phyloP scores from a whole-genome alignment of 2,329 filamentous ascomycete genomes.

The Ceratocystis cacaofunesta region DNA sequence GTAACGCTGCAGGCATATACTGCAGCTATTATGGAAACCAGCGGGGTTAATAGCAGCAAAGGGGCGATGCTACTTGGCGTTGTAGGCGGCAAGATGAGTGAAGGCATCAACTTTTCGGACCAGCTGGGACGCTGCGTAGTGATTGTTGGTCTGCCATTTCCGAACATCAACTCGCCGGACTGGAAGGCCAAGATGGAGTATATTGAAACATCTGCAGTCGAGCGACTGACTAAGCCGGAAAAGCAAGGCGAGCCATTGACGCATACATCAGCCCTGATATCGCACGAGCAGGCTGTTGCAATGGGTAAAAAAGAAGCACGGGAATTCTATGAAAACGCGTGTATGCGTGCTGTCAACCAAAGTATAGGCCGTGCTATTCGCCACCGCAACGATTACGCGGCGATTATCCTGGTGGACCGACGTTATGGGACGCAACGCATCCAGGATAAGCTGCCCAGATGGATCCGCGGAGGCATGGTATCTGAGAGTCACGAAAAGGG shows the following conservation, averaged over 20 bases:
- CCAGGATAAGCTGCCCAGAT: conserved; percentile 64
- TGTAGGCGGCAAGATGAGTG: conserved; percentile 85
- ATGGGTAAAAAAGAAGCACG: conserved; percentile 44
- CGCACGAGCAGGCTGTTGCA: conserved; percentile 20
- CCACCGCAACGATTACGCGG: conserved; percentile 76
- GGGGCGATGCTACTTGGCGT: conserved; percentile 80
- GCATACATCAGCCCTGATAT: not conserved
- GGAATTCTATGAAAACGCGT: conserved; percentile 85
- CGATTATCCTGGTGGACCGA: conserved; percentile 71
- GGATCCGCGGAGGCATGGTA: conserved; percentile 64
- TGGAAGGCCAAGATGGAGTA: conserved; percentile 90
- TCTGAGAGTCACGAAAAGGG: conserved; percentile 33
- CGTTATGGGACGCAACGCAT: conserved; percentile 65
- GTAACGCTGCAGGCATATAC: conserved; percentile 61
- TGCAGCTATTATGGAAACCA: conserved; percentile 39
- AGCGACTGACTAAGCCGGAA: conserved; percentile 13
- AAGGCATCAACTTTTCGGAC: conserved; percentile 97
- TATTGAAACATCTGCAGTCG: conserved; percentile 41
- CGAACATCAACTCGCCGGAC: conserved; percentile 75
- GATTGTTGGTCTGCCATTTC: conserved; percentile 85
- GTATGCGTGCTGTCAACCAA: conserved; percentile 95
- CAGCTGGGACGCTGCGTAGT: conserved; percentile 74
- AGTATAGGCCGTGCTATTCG: conserved; percentile 86
- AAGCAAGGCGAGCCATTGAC: not conserved
- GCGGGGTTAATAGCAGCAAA: conserved; percentile 25